Conservation (phyloP, 108 stramenopile species). For the Asterionellopsis glacialis region DNA sequence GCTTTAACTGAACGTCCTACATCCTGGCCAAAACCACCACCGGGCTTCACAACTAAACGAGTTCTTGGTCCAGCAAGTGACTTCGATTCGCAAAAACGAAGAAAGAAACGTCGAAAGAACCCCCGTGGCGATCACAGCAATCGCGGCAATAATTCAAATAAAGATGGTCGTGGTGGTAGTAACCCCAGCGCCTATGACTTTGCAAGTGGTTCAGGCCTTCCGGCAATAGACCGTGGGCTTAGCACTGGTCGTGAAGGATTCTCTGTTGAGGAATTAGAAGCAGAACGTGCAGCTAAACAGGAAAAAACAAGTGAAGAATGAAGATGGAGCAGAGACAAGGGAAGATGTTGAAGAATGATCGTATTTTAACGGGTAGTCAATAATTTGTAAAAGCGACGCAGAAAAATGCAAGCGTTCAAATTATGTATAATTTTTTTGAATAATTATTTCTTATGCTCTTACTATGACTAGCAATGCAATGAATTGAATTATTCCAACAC, state of each 20-base stretch:
- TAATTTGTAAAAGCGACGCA: background rate
- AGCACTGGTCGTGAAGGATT: constrained; percentile 44
- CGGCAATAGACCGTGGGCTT: constrained; percentile 23
- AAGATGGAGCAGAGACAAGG: background rate
- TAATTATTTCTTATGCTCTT: background rate
- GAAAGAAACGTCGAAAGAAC: constrained; percentile 8
- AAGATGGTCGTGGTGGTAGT: too few relatives aligned
- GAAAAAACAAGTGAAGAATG: background rate
- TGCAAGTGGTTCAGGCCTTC: background rate
- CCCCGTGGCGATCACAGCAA: constrained; percentile 1
- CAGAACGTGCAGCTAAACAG: constrained; percentile 46
- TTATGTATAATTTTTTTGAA: background rate
- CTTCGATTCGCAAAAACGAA: constrained; percentile 19
- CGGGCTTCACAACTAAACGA: constrained; percentile 61
- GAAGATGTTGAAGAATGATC: background rate
- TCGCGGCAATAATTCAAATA: constrained; percentile 1
- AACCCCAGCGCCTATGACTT: background rate
- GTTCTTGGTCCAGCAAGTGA: constrained; percentile 67
- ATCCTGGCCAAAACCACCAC: constrained; percentile 72
- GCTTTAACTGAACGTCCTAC: constrained; percentile 66
- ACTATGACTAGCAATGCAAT: constrained; percentile 1
- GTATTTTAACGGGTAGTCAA: background rate
- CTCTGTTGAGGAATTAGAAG: constrained; percentile 64
- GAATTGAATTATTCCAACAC: background rate
- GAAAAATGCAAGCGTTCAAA: background rate